Evolutionary conservation across 768 basidiomycete species (phyloP), one percentile per base, ranked within the genome.

Genomic region (Xerocomellus amylosporus): DNA sequence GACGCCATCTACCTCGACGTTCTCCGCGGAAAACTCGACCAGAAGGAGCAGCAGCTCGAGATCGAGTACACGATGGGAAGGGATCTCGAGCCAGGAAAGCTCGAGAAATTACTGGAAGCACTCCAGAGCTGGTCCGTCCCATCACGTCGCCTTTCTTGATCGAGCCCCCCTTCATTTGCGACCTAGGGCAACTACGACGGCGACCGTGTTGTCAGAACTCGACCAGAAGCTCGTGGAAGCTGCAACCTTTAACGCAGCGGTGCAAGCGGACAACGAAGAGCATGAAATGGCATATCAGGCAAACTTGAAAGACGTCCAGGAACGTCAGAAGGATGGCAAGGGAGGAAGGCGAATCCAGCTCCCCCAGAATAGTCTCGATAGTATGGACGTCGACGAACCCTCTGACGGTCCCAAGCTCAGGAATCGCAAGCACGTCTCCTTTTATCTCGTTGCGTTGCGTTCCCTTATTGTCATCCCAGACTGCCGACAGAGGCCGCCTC

Each of bases 1-100:
- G 94, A 98, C 64, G 90, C 90, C 12, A 94, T 98, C 71, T 98
- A 98, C 73, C 84, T 90, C 38, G 89, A 92, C 68, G 76, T 97
- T 37, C 78, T 99, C 36, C 84, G 85, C 46, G 96, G 93, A 10
- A 93, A 91, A 66, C 86, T 99, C 46, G 93, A 98, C 71, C 96
- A 98, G 73, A 90, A 91, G 68, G 82, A 90, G 62, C 83, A 86
- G 59, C 87, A 93, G 60, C 78, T 98, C 54, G 90, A 96, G 70
- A 85, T 98, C 34, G 90, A 96, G 71, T 93, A 92, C 65, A 91
- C 89, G 0, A 86, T 94, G 78, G 96, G 96, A 0, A 74, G 96
- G 51, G 96, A 99, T 72, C 75, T 98, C n/a, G 86, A 87, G 48
- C 86, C 88, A 1, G 85, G 83, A 10, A 83, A 83, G 63, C 67